Conservation (phyloP, 2,329 filamentous ascomycete species). For the Colletotrichum sansevieriae region DNA sequence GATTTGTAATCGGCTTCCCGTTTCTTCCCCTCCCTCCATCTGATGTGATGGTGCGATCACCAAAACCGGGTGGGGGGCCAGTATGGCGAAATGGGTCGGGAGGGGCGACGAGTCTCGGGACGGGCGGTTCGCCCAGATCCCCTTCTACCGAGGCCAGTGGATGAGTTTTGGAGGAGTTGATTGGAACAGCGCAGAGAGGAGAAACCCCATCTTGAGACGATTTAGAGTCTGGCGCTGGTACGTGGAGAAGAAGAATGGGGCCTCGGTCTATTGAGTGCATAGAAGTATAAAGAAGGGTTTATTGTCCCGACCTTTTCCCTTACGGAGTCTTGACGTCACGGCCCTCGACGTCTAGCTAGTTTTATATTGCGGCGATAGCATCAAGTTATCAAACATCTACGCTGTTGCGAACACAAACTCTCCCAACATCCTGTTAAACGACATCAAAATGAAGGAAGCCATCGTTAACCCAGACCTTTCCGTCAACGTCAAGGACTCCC, state of each 20-base stretch:
- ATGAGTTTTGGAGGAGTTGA: no score
- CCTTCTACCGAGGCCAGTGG: neutral
- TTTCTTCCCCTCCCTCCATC: constrained; percentile 22
- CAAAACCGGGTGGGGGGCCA: neutral
- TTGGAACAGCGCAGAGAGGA: neutral
- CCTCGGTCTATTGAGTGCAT: neutral
- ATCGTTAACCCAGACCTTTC: constrained; percentile 33
- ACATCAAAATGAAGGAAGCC: constrained; percentile 40
- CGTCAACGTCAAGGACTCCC: constrained; percentile 37
- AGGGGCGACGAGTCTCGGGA: neutral
- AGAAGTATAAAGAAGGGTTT: constrained; percentile 18
- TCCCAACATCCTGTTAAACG: neutral
- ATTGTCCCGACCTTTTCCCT: neutral
- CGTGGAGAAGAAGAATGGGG: constrained; percentile 23
- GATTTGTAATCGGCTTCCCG: constrained; percentile 32
- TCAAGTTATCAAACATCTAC: fast-evolving
- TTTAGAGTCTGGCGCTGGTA: constrained; percentile 16
- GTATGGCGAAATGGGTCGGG: neutral
- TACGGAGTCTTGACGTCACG: constrained; percentile 34
- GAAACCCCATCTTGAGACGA: neutral
- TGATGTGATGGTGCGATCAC: constrained; percentile 33
- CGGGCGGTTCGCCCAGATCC: constrained; percentile 10
- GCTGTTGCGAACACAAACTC: no score
- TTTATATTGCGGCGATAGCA: neutral
- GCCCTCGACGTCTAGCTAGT: neutral